Percentiles rank a stretch among this genome's conserved stretches.
Evolutionary conservation across 2,329 filamentous ascomycete genomes (phyloP).

Genomic region (Aspergillus flavus): DNA sequence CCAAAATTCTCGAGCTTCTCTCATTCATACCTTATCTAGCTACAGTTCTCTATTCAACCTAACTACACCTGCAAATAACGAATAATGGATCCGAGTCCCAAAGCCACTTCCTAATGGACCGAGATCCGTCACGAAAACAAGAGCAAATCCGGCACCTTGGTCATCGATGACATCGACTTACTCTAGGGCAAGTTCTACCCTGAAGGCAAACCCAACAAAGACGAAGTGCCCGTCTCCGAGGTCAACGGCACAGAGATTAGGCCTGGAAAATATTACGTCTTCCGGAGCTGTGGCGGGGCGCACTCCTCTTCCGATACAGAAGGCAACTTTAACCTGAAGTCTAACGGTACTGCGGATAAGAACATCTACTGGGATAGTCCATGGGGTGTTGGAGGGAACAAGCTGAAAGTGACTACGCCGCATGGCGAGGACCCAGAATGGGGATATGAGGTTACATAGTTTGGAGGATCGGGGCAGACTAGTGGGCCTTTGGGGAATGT

Average conservation of each 20-base stretch:
- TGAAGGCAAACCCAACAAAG: background rate
- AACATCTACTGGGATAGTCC: background rate
- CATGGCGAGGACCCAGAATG: background rate
- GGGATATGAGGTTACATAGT: background rate
- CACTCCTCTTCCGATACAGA: background rate
- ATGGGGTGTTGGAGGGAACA: background rate
- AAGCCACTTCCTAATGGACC: background rate
- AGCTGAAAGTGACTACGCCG: background rate
- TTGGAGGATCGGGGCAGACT: background rate
- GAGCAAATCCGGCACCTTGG: background rate
- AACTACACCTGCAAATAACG: background rate
- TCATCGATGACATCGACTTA: background rate
- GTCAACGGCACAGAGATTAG: background rate
- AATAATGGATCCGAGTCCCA: background rate
- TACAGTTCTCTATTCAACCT: too few relatives aligned
- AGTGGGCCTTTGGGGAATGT: background rate
- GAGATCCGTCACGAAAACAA: background rate
- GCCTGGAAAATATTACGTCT: background rate
- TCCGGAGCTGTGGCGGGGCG: background rate
- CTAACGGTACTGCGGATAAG: background rate
- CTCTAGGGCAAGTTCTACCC: background rate
- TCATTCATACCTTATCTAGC: too few relatives aligned
- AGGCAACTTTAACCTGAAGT: background rate
- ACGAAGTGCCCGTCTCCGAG: background rate
- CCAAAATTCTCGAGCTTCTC: background rate